Base-by-base conservation (phyloP, 352 stramenopile genomes). In the Phytophthora cactorum region DNA sequence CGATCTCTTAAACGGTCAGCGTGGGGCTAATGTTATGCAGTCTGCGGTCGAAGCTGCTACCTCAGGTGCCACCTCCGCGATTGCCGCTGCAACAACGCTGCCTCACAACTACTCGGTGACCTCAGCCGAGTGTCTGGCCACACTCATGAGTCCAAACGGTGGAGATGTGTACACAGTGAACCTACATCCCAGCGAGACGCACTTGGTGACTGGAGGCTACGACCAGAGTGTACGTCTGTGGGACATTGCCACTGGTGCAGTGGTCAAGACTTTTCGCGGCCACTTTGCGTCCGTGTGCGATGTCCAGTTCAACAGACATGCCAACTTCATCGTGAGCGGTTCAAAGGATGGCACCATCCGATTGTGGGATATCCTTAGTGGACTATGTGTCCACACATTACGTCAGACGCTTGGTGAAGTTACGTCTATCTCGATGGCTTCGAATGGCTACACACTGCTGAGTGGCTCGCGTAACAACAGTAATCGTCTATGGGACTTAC, bases 401-500 rank as follows among this genome's bases (percentile, higher is more conserved):
- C 76, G 84, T 28, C 89, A 96, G 68, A 95, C 88, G 8, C 74
- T 96, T 14, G 86, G 89, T 28, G 88, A 97, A 65, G 89, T 97
- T 43, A 96, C 88, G 39, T 96, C 88, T 10, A 79, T 97, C 38
- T 88, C 81, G n/a, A 79, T 97, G 50, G 86, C 81, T 46, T 91
- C 86, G 7, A 93, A 94, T 63, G 86, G 88, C 3, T 90, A 91
- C 65, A 85, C 80, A 32, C 59, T 97, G 34, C 74, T 97, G 25
- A 95, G 80, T 31, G 89, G 88, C 59, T 95, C 85, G 50, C 74
- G 89, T 36, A 95, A 97, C 59, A 97, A 95, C 72, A 96, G 88
- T 68, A 95, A 96, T 63, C 81, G 88, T 15, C 74, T 97, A 11
- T 97, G 89, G 89, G 89, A 96, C 59, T 81, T 96, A 77, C 88